Conservation (phyloP, 73 alveolate genomes). For the Uronychia setigera region DNA sequence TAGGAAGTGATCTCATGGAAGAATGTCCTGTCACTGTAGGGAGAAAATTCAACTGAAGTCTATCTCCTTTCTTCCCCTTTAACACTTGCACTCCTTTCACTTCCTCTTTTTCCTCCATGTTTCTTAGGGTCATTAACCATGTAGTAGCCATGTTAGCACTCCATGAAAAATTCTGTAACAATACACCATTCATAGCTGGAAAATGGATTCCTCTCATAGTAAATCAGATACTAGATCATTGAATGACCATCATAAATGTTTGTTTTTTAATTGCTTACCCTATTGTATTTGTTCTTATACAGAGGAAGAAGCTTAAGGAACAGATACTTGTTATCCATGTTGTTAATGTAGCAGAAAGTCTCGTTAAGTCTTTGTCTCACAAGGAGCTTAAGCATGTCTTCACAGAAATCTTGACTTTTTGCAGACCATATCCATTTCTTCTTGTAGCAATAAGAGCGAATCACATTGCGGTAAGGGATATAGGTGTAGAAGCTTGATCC, state of each 20-base stretch:
- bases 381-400: background rate
- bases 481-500: background rate
- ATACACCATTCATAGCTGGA: background rate
- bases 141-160: background rate
- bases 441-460: background rate
- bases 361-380: background rate
- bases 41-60: too few species aligned
- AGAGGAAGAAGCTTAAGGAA: background rate
- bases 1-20: conserved; percentile 1
- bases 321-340: conserved; percentile 2
- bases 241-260: background rate
- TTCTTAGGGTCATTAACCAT: background rate
- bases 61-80: background rate
- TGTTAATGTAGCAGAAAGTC: conserved; percentile 2
- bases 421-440: background rate
- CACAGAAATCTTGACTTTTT: background rate
- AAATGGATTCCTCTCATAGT: background rate
- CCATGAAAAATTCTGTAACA: background rate
- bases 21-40: background rate
- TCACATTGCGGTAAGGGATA: background rate
- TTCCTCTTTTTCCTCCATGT: background rate
- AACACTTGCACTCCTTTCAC: background rate
- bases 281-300: background rate
- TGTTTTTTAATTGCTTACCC: background rate
- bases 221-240: background rate